A percentile compares a stretch with the other conserved stretches of the same genome.
These are phyloP conservation scores for Aureobasidium sp. DNA, from an alignment of 2,329 filamentous ascomycete species.

Conservation along the genomic window DNA sequence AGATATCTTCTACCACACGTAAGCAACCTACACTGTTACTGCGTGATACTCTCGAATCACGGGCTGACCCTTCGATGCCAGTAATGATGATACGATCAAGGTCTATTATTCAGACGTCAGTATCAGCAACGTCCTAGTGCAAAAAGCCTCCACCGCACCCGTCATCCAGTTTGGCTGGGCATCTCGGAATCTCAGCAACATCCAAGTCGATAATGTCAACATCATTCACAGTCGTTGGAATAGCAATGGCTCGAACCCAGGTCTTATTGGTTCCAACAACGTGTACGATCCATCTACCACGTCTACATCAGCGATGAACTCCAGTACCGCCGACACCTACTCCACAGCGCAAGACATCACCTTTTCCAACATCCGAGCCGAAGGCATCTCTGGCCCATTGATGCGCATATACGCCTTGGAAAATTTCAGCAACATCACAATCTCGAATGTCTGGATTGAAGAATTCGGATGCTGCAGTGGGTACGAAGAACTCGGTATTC, in stretches of 20 bases:
- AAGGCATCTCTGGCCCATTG: not conserved
- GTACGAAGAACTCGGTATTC: not conserved
- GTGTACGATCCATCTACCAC: not conserved
- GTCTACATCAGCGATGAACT: not conserved
- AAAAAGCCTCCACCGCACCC: not conserved
- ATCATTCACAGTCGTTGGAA: conserved; percentile 10
- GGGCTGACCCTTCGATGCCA: not conserved
- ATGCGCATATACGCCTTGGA: conserved; percentile 5
- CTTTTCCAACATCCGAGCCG: not conserved
- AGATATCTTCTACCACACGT: conserved; percentile 5
- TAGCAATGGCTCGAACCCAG: conserved; percentile 2
- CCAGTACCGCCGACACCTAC: not conserved
- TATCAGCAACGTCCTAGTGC: not conserved
- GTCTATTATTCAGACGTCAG: not conserved
- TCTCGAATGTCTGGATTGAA: conserved; percentile 1
- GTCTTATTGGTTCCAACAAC: not conserved
- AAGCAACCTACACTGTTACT: not conserved
- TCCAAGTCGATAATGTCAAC: not conserved
- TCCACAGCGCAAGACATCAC: not conserved
- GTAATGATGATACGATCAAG: conserved; percentile 7
- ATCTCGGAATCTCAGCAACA: not conserved
- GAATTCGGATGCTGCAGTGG: not conserved
- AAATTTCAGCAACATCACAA: not conserved
- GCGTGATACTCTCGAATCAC: not conserved
- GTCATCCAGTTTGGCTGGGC: conserved; percentile 6